Evolutionary conservation across 805 yeast species (phyloP).

Genomic region (Danielia oregonensis): DNA sequence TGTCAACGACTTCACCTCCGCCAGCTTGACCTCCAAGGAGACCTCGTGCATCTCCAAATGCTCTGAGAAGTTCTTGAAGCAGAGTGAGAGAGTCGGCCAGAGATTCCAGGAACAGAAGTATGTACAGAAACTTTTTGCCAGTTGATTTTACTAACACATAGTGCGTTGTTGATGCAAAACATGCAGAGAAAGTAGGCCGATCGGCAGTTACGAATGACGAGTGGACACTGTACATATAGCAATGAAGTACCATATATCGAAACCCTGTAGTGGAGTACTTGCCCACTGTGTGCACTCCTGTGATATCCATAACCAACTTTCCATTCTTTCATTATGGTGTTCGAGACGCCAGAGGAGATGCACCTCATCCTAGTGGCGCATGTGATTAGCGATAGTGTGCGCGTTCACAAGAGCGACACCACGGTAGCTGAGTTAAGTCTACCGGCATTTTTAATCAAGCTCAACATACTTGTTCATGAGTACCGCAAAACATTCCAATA

Average conservation of each 20-base stretch:
- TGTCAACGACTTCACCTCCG: conserved; percentile 96
- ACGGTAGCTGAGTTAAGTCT: conserved; percentile 2
- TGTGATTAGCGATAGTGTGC: conserved; percentile 4
- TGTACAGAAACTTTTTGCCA: conserved; percentile 19
- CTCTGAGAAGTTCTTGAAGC: conserved; percentile 96
- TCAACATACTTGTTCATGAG: conserved; percentile 3
- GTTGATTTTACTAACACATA: conserved; percentile 26
- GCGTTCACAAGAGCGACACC: conserved; percentile 1
- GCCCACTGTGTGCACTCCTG: no score
- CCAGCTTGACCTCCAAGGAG: conserved; percentile 80
- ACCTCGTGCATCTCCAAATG: conserved; percentile 83
- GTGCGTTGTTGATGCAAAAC: conserved; percentile 70
- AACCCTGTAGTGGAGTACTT: no score
- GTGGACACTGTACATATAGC: no score
- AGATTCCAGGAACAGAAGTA: conserved; percentile 97
- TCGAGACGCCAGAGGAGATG: conserved; percentile 1
- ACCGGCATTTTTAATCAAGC: conserved; percentile 6
- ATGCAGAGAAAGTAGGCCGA: conserved; percentile 27
- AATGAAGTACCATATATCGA: no score
- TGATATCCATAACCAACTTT: no score
- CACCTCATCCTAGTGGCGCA: conserved; percentile 7
- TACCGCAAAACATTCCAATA: conserved; percentile 8
- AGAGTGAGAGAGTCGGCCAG: conserved; percentile 96
- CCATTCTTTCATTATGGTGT: no score
- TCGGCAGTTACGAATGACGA: no score